A percentile compares a stretch with the other conserved stretches of the same genome.
Evolutionary conservation across 306 rosid genomes (phyloP).

Genomic region (Lithocarpus polystachyus): DNA sequence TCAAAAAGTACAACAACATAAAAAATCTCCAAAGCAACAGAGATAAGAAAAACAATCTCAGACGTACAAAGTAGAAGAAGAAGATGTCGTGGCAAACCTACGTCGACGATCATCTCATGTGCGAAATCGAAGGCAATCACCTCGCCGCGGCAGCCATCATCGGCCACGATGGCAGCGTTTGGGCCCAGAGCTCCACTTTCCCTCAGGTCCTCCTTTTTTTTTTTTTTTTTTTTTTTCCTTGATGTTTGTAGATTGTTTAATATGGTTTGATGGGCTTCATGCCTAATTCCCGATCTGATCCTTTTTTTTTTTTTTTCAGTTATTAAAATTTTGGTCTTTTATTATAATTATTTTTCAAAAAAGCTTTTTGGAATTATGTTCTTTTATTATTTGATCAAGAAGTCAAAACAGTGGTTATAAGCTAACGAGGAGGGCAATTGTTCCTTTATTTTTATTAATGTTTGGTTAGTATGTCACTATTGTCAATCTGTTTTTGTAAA

Average conservation of each 20-base stretch:
- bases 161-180: conserved; percentile 81
- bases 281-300: not conserved
- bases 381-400: not conserved
- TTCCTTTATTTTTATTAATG: not conserved
- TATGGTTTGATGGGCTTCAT: not conserved
- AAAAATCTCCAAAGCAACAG: not conserved
- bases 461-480: not conserved
- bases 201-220: conserved; percentile 54
- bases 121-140: conserved; percentile 71
- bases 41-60: not conserved
- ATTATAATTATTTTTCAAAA: not conserved
- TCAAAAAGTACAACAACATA: not conserved
- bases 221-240: too few species aligned
- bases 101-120: conserved; percentile 80
- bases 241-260: too few species aligned
- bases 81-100: conserved; percentile 93
- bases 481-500: not conserved
- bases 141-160: conserved; percentile 70
- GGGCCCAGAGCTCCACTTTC: conserved; percentile 83
- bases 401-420: not conserved
- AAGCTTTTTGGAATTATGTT: not conserved
- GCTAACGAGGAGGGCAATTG: not conserved
- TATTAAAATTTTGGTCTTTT: not conserved
- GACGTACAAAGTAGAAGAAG: not conserved
- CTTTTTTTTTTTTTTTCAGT: not conserved